These are phyloP conservation scores for Polygonum maritimum DNA, from an alignment of 148 eudicot species.

Conservation along the genomic window DNA sequence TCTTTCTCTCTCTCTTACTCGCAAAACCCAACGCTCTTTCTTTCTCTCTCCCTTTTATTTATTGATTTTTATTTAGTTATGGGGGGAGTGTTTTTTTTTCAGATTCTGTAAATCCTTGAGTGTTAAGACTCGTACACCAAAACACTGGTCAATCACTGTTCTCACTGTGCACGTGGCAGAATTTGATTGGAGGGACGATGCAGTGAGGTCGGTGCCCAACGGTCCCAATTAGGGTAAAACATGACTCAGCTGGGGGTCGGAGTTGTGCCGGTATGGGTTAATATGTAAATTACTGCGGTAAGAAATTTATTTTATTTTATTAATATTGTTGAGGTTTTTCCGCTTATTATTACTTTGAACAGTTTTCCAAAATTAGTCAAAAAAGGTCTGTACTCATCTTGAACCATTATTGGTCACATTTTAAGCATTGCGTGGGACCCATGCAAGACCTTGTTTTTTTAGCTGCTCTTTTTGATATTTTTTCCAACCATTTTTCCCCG, in stretches of 20 bases:
- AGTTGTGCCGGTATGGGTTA: not conserved
- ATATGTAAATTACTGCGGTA: constrained; percentile 3
- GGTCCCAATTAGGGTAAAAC: constrained; percentile 6
- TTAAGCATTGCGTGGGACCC: constrained; percentile 2
- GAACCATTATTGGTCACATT: constrained; percentile 5
- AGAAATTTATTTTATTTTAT: not conserved
- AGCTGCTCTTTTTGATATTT: not conserved
- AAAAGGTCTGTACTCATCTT: constrained; percentile 3
- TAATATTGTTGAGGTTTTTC: not conserved
- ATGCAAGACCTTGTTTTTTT: not conserved
- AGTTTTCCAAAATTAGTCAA: not conserved
- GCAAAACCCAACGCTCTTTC: constrained; percentile 7
- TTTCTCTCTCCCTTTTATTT: not conserved
- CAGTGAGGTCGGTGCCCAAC: constrained; percentile 10
- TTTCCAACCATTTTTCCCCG: not conserved
- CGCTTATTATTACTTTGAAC: not conserved
- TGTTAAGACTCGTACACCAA: constrained; percentile 15
- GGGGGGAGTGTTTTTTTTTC: not conserved
- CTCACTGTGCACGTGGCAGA: not conserved
- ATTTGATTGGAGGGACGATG: not conserved
- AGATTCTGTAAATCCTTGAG: constrained; percentile 12
- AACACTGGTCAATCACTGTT: constrained; percentile 4
- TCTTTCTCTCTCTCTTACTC: constrained; percentile 5
- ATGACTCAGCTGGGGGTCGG: not conserved
- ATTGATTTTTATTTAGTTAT: not conserved